A percentile compares a stretch with the other conserved stretches of the same genome.
These are phyloP conservation scores for Vitis hybrid DNA, from an alignment of 177 flowering plant genomes.

Conservation along the genomic window DNA sequence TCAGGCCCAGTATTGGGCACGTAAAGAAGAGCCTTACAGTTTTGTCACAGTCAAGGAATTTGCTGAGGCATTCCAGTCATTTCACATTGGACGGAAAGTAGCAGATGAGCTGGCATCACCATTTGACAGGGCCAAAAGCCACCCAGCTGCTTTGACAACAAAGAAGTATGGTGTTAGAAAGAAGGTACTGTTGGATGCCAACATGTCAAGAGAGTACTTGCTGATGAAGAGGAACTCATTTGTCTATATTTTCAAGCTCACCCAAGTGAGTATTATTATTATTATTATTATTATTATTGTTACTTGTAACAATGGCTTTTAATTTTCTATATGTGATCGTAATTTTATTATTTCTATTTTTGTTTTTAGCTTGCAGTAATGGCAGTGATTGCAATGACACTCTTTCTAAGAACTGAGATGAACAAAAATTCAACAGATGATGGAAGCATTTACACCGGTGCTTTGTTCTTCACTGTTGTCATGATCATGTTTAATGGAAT, in stretches of 20 bases:
- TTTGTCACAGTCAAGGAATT: background rate
- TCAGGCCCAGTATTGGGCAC: constrained; percentile 23
- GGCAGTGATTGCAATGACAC: constrained; percentile 10
- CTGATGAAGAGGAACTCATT: constrained; percentile 18
- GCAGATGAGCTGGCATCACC: constrained; percentile 20
- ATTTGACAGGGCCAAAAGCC: constrained; percentile 21
- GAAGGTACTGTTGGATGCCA: constrained; percentile 17
- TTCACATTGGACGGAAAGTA: constrained; percentile 18
- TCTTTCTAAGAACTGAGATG: constrained; percentile 21
- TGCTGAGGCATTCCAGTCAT: too few species aligned
- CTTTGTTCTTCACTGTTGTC: too few species aligned
- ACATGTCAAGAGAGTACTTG: constrained; percentile 19
- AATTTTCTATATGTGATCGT: background rate
- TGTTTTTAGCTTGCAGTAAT: constrained; percentile 11
- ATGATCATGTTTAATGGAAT: too few species aligned
- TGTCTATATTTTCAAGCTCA: too few species aligned
- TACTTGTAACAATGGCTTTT: constrained; percentile 4
- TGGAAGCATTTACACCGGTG: constrained; percentile 11
- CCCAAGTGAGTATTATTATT: too few species aligned
- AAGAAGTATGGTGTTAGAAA: constrained; percentile 18
- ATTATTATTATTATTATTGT: constrained; percentile 7
- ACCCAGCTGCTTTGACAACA: constrained; percentile 2
- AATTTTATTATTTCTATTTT: constrained; percentile 3
- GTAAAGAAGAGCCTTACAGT: too few species aligned
- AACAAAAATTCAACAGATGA: background rate